Evolutionary conservation across 306 rosid genomes (phyloP), one percentile per base, ranked within the genome.

Genomic region (Cotoneaster glaucophyllus): DNA sequence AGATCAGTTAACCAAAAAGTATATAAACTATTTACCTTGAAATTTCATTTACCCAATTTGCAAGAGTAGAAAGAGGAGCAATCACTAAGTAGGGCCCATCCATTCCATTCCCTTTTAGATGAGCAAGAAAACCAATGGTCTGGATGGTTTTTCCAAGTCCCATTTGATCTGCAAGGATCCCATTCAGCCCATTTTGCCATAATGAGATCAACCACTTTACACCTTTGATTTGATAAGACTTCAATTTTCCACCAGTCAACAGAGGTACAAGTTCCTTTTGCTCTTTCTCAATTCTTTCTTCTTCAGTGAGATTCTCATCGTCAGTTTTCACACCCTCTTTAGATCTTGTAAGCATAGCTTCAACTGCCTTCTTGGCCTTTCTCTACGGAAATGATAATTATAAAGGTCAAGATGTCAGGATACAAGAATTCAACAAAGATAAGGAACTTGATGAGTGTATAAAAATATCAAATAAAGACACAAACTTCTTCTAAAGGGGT

Each of bases 141-240:
- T 96, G 99, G 79, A 96, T 96, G 22, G 99, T 96, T 92, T 96
- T 96, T 78, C 99, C 99, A 53, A 96, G 99, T 75, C 99, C 99
- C 99, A 96, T 96, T 87, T 96, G 99, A 85, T 96, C 99, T 39
- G 99, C 99, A 69, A 96, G 97, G 82, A 96, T 96, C 74, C 99
- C 99, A 77, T 96, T 96, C 79, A 96, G 56, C 44, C 99, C 99
- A 90, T 96, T 96, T 86, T 96, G 98, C 99, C 99, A 96, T 78
- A 96, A 81, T n/a, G 99, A 92, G 79, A 92, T 96, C 87, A 96
- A 84, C 99, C 98, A 92, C 80, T 96, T 92, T 24, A 96, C 90
- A 73, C 99, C 99, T 82, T 96, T 96, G 69, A 96, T 79, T 80
- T 92, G 99, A 86, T 90, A 95, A 44, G 90, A 59, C 84, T 92